Evolutionary conservation across 2,329 filamentous ascomycete genomes (phyloP).

Genomic region (Xylaria sp.): DNA sequence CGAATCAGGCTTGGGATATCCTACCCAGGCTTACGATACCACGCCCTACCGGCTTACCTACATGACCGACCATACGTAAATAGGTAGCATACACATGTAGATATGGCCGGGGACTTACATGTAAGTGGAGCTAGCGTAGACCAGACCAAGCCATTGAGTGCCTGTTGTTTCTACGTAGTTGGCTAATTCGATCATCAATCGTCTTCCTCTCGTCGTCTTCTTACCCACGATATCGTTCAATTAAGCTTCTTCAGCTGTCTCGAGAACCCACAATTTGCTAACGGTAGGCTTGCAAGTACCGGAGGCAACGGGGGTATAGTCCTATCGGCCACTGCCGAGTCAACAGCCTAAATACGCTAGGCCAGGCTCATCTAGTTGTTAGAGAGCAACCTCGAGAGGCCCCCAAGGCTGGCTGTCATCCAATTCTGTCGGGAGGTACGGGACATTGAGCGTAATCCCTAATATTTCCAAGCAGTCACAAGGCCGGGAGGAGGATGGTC

Average conservation of each 20-base stretch:
- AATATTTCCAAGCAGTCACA: background rate
- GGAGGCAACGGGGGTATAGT: background rate
- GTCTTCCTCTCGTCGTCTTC: background rate
- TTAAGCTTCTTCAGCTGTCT: background rate
- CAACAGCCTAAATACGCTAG: background rate
- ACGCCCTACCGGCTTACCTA: background rate
- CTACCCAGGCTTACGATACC: background rate
- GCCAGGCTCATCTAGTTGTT: background rate
- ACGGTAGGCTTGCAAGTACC: background rate
- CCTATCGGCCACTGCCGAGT: background rate
- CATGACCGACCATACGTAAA: background rate
- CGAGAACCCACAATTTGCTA: background rate
- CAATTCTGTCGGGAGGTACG: background rate
- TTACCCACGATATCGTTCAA: background rate
- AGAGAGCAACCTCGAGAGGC: background rate
- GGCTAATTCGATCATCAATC: background rate
- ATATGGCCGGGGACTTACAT: background rate
- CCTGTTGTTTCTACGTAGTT: background rate
- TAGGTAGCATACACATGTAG: background rate
- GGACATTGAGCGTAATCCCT: constrained; percentile 11
- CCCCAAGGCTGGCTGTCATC: background rate
- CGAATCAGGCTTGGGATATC: too few species aligned
- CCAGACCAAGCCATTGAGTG: background rate
- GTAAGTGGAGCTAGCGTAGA: background rate
- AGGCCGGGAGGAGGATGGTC: constrained; percentile 2